Base-by-base conservation (phyloP, 1,139 yeast species). In the Blastobotrys malaysiensis region DNA sequence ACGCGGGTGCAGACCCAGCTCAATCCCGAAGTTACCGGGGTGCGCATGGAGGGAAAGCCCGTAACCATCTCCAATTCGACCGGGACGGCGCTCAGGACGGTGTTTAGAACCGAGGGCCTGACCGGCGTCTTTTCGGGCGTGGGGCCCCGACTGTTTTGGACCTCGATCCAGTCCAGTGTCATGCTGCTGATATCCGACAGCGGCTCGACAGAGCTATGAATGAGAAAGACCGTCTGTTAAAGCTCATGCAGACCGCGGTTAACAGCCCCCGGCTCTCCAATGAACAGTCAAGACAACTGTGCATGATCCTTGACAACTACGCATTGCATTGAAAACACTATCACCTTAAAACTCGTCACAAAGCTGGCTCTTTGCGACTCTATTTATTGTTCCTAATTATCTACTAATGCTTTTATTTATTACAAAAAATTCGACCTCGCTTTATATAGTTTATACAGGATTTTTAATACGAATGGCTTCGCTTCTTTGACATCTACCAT, bases 121-220 rank as follows among this genome's bases (percentile, higher is more conserved):
- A 61, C 79, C 1, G 97, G 97, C 0, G 76, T 89, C 49, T 91
- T 93, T 71, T 82, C 93, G 43, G 99, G 99, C 1, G 97, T 95
- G 9, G 97, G 97, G 0, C 99, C 99, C 0, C 77, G 99, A 59
- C 84, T 91, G 60, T 88, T 93, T 7, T 93, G 99, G 99, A 91
- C 99, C 0, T 89, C 96, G 60, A 78, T 91, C 14, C 99, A 93
- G 69, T 88, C 97, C 69, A 88, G 97, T 59, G 86, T 93, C 55
- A 93, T 95, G 99, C 77, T 95, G 60, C 75, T 93, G 59, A 75
- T 91, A 50, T 93, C 13, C 36, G 36, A 3, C 13, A 26, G 13
- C 9, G 36, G 9, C 36, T 26, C 13, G 36, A 26, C 13, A 26
- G 36, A 13, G 36, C 36, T 7, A 26, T 26, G 36, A 26, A 26